A percentile compares a stretch with the other conserved stretches of the same genome.
These are phyloP conservation scores for Elymus sibiricus DNA, from an alignment of 176 grass and related monocot species.

Conservation along the genomic window DNA sequence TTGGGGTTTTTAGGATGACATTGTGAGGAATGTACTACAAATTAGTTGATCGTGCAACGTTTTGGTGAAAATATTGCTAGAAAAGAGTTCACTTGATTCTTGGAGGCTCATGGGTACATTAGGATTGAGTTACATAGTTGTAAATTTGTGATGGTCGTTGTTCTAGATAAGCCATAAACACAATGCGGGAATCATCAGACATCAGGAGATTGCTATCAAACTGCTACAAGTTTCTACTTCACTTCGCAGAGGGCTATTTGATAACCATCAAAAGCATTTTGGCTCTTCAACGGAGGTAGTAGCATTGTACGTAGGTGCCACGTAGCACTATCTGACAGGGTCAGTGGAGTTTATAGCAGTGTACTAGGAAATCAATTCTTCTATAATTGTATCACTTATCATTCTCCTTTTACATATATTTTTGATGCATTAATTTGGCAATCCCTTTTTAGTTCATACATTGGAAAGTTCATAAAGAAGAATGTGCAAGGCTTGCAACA, in stretches of 20 bases:
- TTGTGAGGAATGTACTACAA: not conserved
- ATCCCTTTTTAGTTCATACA: slow-evolving; percentile 57
- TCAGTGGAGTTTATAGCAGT: not conserved
- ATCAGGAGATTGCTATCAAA: not conserved
- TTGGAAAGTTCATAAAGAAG: slow-evolving; percentile 81
- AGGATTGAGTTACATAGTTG: no score
- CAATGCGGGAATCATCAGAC: not conserved
- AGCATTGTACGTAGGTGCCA: not conserved
- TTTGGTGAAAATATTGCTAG: not conserved
- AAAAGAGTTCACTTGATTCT: not conserved
- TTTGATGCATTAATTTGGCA: not conserved
- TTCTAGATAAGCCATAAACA: not conserved
- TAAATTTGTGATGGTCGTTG: not conserved
- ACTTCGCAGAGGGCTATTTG: not conserved
- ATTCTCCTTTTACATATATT: slow-evolving; percentile 13
- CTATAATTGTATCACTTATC: not conserved
- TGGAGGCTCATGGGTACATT: not conserved
- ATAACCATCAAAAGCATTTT: not conserved
- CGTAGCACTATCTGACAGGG: not conserved
- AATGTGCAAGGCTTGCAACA: slow-evolving; percentile 76
- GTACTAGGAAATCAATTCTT: not conserved
- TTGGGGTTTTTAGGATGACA: not conserved
- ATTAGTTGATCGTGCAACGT: not conserved
- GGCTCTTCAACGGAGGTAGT: not conserved
- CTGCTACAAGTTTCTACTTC: not conserved